These are phyloP conservation scores for Zoysia japonica DNA, from an alignment of 176 grass and related monocot genomes.

Conservation along the genomic window DNA sequence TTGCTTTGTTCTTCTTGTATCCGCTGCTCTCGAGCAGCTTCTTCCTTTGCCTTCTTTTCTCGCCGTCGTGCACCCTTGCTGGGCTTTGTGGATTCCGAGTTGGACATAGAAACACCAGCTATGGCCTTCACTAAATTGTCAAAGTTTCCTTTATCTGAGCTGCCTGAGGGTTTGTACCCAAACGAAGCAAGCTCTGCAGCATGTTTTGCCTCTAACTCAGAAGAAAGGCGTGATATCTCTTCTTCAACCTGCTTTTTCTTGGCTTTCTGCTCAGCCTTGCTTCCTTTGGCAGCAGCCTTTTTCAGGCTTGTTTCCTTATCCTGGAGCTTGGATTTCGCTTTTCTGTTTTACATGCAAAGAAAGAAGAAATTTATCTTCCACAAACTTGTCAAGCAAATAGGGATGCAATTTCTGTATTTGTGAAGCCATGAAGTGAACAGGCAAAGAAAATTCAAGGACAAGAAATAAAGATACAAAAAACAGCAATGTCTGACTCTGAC, in stretches of 20 bases:
- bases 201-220: conserved; percentile 77
- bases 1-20: conserved; percentile 95
- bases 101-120: conserved; percentile 69
- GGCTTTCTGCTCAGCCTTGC: conserved; percentile 94
- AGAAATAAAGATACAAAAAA: conserved; percentile 26
- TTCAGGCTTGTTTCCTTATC: conserved; percentile 90
- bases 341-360: conserved; percentile 46
- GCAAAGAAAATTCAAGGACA: conserved; percentile 19
- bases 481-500: conserved; percentile 2
- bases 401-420: not conserved
- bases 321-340: conserved; percentile 82
- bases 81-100: conserved; percentile 56
- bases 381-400: not conserved
- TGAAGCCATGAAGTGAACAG: not conserved
- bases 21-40: conserved; percentile 86
- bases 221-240: conserved; percentile 60
- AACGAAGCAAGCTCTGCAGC: conserved; percentile 72
- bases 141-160: conserved; percentile 60
- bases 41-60: conserved; percentile 89
- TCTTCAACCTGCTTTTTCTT: conserved; percentile 98
- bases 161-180: conserved; percentile 57
- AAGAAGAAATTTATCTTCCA: not conserved
- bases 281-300: conserved; percentile 90
- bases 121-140: conserved; percentile 88
- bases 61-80: conserved; percentile 61